phyloP scores from a whole-genome alignment of 2,329 filamentous ascomycete genomes.

The Neopestalotiopsis sp. region DNA sequence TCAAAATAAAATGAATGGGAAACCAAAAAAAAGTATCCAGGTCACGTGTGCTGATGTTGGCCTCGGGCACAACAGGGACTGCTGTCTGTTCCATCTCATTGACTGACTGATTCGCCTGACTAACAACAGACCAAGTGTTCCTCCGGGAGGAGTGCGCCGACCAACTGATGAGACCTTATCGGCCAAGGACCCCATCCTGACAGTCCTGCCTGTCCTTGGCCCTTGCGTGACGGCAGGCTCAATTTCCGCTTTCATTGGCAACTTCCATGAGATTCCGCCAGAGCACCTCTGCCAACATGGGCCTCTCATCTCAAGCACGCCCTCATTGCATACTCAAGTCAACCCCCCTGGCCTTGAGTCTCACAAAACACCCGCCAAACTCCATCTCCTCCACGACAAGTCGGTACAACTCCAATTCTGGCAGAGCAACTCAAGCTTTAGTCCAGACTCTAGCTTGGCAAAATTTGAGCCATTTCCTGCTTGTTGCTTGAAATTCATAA shows the following conservation, averaged over 20 bases:
- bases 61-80: background rate
- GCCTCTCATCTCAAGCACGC: background rate
- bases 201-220: background rate
- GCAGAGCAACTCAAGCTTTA: conserved; percentile 1
- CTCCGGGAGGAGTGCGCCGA: background rate
- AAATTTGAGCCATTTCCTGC: background rate
- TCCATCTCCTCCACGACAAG: background rate
- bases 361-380: conserved; percentile 10
- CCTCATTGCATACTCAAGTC: background rate
- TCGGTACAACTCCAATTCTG: conserved; percentile 13
- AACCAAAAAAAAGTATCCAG: conserved; percentile 5
- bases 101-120: background rate
- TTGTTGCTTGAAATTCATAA: background rate
- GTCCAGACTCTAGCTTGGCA: background rate
- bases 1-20: background rate
- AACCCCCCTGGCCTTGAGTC: background rate
- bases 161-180: background rate
- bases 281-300: background rate
- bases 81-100: background rate
- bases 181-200: background rate
- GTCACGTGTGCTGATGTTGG: conserved; percentile 9
- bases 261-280: background rate
- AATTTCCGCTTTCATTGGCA: background rate
- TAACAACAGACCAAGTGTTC: background rate
- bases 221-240: background rate